A percentile compares a stretch with the other conserved stretches of the same genome.
phyloP scores from a whole-genome alignment of 768 basidiomycete species.

The Boletus speciosus region DNA sequence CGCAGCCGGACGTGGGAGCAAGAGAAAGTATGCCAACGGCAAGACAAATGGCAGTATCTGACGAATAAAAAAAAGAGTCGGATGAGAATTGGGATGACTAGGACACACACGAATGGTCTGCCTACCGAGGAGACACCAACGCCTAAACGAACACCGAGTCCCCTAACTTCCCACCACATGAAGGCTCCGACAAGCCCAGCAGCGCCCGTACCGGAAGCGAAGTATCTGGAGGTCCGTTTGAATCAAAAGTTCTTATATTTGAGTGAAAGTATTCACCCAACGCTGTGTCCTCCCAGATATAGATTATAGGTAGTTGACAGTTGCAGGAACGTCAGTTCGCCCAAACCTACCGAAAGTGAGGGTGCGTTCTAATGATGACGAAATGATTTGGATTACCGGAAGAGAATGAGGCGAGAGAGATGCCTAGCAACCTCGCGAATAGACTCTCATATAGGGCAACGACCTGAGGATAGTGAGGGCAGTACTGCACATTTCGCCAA shows the following conservation, averaged over 20 bases:
- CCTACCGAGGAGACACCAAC: conserved; percentile 81
- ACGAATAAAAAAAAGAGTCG: neutral
- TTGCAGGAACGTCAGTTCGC: conserved; percentile 93
- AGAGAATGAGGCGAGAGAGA: conserved; percentile 80
- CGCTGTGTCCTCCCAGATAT: conserved; percentile 69
- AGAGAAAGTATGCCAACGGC: conserved; percentile 69
- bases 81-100: neutral
- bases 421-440: conserved; percentile 71
- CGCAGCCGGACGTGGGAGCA: conserved; percentile 61
- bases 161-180: conserved; percentile 91
- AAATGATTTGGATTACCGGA: conserved; percentile 50
- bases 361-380: neutral
- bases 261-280: conserved; percentile 54
- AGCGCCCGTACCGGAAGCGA: conserved; percentile 91
- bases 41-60: conserved; percentile 83
- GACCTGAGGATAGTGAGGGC: conserved; percentile 44
- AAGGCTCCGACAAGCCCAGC: conserved; percentile 92
- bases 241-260: neutral
- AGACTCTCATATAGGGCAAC: conserved; percentile 71
- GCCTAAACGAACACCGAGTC: conserved; percentile 77
- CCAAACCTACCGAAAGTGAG: conserved; percentile 58
- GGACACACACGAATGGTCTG: neutral
- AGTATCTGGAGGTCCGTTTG: conserved; percentile 55
- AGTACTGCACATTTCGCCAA: neutral
- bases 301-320: conserved; percentile 80